These are phyloP conservation scores for Raphanus sativus DNA, from an alignment of 345 rosid species.

Conservation along the genomic window DNA sequence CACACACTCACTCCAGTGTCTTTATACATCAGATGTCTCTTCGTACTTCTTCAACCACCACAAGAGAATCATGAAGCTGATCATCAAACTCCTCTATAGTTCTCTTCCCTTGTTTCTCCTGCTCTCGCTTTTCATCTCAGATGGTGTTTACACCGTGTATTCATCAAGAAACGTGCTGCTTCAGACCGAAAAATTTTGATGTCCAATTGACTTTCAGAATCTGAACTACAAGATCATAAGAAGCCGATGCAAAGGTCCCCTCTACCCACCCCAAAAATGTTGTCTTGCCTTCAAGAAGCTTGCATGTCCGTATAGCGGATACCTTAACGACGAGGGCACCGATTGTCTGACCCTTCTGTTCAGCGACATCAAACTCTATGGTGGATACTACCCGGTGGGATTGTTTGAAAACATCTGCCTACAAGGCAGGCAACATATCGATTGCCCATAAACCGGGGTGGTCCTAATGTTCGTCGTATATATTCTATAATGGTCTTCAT, in stretches of 20 bases:
- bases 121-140: neutral
- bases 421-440: neutral
- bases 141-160: neutral
- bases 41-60: neutral
- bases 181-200: neutral
- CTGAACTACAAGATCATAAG: neutral
- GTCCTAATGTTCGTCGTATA: neutral
- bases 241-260: neutral
- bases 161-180: neutral
- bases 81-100: neutral
- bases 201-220: neutral
- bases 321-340: neutral
- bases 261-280: neutral
- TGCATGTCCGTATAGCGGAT: neutral
- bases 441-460: neutral
- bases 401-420: neutral
- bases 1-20: neutral
- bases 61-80: neutral
- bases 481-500: neutral
- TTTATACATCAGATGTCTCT: neutral
- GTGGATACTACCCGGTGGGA: neutral
- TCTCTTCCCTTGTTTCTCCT: neutral
- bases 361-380: neutral
- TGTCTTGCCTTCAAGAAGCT: neutral
- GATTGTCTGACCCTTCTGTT: neutral